These are phyloP conservation scores for Phytophthora crassamura DNA, from an alignment of 352 stramenopile genomes.

Conservation along the genomic window DNA sequence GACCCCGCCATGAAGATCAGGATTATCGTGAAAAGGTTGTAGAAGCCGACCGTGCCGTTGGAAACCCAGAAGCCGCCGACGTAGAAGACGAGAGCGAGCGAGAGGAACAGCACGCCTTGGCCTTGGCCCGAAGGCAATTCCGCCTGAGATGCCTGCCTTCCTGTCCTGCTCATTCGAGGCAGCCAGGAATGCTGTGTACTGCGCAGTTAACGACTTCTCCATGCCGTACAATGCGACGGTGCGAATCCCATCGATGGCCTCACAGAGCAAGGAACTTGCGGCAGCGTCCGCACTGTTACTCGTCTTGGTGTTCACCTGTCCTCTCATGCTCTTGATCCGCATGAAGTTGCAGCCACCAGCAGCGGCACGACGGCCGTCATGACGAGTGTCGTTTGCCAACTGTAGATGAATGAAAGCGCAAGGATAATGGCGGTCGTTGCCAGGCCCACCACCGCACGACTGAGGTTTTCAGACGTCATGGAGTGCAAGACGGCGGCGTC, in stretches of 20 bases:
- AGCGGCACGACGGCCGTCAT: conserved; percentile 41
- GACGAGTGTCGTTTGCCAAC: conserved; percentile 54
- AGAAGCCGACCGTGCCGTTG: conserved; percentile 46
- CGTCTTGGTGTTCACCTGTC: conserved; percentile 45
- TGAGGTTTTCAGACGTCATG: conserved; percentile 46
- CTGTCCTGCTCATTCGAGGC: conserved; percentile 42
- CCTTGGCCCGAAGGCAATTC: conserved; percentile 53
- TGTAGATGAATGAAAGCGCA: conserved; percentile 42
- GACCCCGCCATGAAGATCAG: conserved; percentile 52
- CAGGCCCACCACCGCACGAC: conserved; percentile 38
- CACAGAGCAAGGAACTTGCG: conserved; percentile 47
- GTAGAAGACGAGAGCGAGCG: conserved; percentile 64
- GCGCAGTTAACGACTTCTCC: conserved; percentile 34
- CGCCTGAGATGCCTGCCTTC: conserved; percentile 40
- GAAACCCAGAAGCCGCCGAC: conserved; percentile 57
- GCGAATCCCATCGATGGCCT: conserved; percentile 60
- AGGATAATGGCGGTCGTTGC: conserved; percentile 36
- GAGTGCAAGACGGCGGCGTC: conserved; percentile 65
- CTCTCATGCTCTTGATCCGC: conserved; percentile 44
- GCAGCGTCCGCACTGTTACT: conserved; percentile 48
- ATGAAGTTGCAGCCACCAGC: conserved; percentile 50
- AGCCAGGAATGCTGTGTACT: conserved; percentile 39
- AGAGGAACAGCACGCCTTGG: conserved; percentile 54
- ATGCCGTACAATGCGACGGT: conserved; percentile 61
- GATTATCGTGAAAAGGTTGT: conserved; percentile 56